Evolutionary conservation across 2,329 filamentous ascomycete genomes (phyloP).

Genomic region (Mycosphaerella arachidis): DNA sequence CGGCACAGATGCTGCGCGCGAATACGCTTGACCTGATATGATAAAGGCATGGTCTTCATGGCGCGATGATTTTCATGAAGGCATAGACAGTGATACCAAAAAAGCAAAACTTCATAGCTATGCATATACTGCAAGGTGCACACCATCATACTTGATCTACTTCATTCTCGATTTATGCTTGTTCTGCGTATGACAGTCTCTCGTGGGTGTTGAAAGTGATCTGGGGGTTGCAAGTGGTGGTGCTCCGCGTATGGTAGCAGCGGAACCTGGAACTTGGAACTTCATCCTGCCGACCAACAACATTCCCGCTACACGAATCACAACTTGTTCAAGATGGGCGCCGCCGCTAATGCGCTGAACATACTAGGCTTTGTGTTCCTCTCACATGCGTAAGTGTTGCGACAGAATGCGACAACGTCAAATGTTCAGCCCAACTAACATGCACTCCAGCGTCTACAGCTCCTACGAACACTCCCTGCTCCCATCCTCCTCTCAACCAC

Average conservation of each 20-base stretch:
- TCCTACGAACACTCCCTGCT: constrained; percentile 85
- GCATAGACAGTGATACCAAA: constrained; percentile 19
- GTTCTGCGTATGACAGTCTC: neutral
- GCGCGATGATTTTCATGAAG: constrained; percentile 18
- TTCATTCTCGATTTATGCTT: neutral
- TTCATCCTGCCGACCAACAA: neutral
- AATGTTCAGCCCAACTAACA: constrained; percentile 17
- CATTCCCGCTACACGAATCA: neutral
- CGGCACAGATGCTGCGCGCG: neutral
- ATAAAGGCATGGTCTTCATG: constrained; percentile 11
- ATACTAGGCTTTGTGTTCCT: constrained; percentile 72
- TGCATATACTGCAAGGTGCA: neutral
- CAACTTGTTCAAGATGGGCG: constrained; percentile 54
- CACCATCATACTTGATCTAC: neutral
- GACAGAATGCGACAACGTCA: constrained; percentile 4
- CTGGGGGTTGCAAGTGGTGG: neutral
- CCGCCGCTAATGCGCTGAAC: constrained; percentile 67
- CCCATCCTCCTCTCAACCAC: constrained; percentile 44
- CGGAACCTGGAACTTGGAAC: neutral
- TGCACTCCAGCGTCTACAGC: constrained; percentile 74
- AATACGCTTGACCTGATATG: constrained; percentile 2
- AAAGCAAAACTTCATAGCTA: constrained; percentile 2
- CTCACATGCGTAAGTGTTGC: constrained; percentile 70
- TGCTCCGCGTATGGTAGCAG: neutral
- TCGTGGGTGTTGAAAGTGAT: neutral